phyloP scores from a whole-genome alignment of 352 stramenopile genomes.

The Detonula confervacea region DNA sequence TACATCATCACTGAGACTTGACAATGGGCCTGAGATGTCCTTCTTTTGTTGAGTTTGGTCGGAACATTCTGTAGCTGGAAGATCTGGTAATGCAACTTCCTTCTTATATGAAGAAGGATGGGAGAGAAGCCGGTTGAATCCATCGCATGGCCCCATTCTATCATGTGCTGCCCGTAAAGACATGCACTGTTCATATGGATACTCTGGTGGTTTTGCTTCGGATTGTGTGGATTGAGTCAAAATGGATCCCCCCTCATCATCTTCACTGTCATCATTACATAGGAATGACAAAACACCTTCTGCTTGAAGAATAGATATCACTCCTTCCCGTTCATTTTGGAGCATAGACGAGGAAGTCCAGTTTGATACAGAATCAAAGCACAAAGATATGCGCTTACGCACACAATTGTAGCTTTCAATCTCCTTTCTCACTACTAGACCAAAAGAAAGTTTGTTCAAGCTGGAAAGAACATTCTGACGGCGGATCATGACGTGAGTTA shows the following conservation, averaged over 20 bases:
- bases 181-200: conserved; percentile 1
- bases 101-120: conserved; percentile 25
- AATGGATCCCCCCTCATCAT: too few species aligned
- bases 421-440: conserved; percentile 3
- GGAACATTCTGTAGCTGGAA: not conserved
- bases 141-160: conserved; percentile 27
- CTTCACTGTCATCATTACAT: conserved; percentile 26
- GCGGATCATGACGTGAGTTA: conserved; percentile 44
- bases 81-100: not conserved
- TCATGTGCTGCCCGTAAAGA: conserved; percentile 37
- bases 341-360: conserved; percentile 30
- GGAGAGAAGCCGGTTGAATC: conserved; percentile 35
- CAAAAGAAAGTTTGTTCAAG: conserved; percentile 8
- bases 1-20: conserved; percentile 24
- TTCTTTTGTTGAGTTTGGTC: not conserved
- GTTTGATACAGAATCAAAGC: conserved; percentile 29
- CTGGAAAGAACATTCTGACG: conserved; percentile 32
- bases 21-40: not conserved
- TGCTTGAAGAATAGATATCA: conserved; percentile 35
- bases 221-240: too few species aligned
- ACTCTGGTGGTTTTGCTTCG: too few species aligned
- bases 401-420: conserved; percentile 28
- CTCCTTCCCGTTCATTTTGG: conserved; percentile 5
- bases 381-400: conserved; percentile 27
- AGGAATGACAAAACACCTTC: conserved; percentile 44